Conservation (phyloP, 768 basidiomycete genomes). For the Ramaria sp. region DNA sequence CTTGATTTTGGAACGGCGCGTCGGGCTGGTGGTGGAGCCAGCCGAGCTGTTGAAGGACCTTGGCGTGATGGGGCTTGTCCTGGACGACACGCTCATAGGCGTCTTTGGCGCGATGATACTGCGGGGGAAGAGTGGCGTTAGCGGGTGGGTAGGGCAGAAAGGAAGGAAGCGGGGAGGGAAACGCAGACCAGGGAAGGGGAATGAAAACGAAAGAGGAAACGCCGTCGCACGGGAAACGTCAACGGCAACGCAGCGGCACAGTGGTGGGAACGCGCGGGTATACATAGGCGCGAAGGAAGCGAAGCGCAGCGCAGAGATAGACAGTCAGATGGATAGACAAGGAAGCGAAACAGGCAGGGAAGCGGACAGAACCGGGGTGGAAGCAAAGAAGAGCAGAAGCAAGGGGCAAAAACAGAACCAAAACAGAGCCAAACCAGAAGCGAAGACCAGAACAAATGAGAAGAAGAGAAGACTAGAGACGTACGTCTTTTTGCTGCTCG, state of each 20-base stretch:
- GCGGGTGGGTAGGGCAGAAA: background rate
- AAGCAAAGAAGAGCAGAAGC: background rate
- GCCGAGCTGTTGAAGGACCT: conserved; percentile 94
- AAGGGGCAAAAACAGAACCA: conserved; percentile 1
- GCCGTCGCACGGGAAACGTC: no score
- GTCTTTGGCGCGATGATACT: conserved; percentile 87
- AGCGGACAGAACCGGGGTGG: background rate
- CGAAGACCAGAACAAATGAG: no score
- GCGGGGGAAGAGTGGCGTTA: conserved; percentile 1
- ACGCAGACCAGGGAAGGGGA: no score
- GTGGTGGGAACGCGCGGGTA: no score
- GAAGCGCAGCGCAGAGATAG: no score
- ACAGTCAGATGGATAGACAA: no score
- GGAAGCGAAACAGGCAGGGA: no score
- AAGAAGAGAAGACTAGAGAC: conserved; percentile 16
- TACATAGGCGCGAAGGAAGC: no score
- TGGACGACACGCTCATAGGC: conserved; percentile 92
- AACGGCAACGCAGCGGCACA: no score
- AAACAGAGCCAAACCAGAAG: background rate
- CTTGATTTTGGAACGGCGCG: conserved; percentile 92
- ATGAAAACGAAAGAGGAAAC: no score
- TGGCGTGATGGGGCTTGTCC: conserved; percentile 90
- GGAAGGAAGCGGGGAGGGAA: no score
- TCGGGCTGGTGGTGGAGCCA: conserved; percentile 97
- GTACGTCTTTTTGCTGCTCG: conserved; percentile 93